Percentiles rank a stretch among this genome's conserved stretches.
These are phyloP conservation scores for Wallacemonas sp. DNA, from an alignment of 208 protist genomes.

Conservation along the genomic window DNA sequence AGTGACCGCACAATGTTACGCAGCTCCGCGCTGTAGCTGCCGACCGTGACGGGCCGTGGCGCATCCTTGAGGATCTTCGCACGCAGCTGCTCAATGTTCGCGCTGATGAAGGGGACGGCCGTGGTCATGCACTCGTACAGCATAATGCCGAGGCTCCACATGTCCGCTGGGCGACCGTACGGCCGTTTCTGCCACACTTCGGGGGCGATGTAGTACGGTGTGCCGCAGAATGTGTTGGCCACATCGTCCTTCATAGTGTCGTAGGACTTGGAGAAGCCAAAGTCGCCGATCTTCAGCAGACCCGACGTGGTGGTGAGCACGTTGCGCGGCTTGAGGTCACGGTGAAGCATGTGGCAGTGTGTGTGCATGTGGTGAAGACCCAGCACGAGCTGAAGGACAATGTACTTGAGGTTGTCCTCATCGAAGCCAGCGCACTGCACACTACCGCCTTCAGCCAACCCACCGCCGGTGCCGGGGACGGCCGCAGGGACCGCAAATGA, in stretches of 20 bases:
- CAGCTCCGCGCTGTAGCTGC: slow-evolving; percentile 24
- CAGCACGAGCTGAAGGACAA: slow-evolving; percentile 52
- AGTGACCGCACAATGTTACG: slow-evolving; percentile 26
- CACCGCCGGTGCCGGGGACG: too few relatives aligned
- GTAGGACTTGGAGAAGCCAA: slow-evolving; percentile 53
- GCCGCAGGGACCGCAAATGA: too few relatives aligned
- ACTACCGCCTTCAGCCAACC: too few relatives aligned
- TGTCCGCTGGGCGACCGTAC: slow-evolving; percentile 45
- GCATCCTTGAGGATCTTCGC: slow-evolving; percentile 28
- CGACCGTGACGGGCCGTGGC: slow-evolving; percentile 20
- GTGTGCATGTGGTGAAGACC: slow-evolving; percentile 65
- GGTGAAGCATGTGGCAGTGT: slow-evolving; percentile 55
- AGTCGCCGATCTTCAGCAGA: slow-evolving; percentile 70
- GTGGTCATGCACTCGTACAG: slow-evolving; percentile 53
- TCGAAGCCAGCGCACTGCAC: slow-evolving; percentile 17
- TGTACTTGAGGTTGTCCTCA: slow-evolving; percentile 36
- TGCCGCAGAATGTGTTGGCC: slow-evolving; percentile 54
- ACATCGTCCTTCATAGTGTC: slow-evolving; percentile 47
- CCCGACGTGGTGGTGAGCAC: slow-evolving; percentile 54
- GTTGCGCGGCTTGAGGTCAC: slow-evolving; percentile 75
- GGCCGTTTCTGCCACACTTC: slow-evolving; percentile 45
- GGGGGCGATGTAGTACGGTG: slow-evolving; percentile 66
- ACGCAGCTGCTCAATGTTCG: slow-evolving; percentile 28
- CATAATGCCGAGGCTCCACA: slow-evolving; percentile 53
- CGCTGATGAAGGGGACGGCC: slow-evolving; percentile 30